These are phyloP conservation scores for Scheffersomyces segobiensis DNA, from an alignment of 1,139 yeast species.

Conservation along the genomic window DNA sequence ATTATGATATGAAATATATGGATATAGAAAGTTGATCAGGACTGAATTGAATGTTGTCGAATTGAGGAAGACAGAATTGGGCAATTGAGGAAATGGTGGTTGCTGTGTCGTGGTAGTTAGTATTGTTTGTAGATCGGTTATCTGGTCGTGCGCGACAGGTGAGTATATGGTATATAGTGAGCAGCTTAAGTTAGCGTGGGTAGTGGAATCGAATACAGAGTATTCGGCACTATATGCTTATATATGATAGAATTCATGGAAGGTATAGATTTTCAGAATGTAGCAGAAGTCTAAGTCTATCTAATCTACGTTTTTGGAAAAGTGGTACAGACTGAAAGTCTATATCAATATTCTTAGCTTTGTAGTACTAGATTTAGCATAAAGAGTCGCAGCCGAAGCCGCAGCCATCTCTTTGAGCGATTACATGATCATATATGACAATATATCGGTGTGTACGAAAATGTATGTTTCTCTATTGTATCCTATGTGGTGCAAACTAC, in stretches of 20 bases:
- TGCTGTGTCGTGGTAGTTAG: neutral
- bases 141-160: neutral
- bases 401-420: no score
- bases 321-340: neutral
- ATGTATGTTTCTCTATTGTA: no score
- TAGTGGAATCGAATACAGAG: neutral
- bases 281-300: no score
- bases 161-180: neutral
- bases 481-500: no score
- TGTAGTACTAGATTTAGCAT: no score
- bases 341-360: no score
- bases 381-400: no score
- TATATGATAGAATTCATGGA: neutral
- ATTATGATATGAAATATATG: constrained; percentile 25
- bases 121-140: neutral
- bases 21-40: neutral
- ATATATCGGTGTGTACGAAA: no score
- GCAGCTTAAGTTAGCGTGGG: neutral
- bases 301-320: neutral
- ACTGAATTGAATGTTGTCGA: neutral
- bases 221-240: neutral
- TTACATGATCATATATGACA: no score
- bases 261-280: neutral
- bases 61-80: neutral
- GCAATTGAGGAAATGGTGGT: neutral